A percentile compares a stretch with the other conserved stretches of the same genome.
These are phyloP conservation scores for Fraxinus baroniana DNA, from an alignment of 305 asterid species.

Conservation along the genomic window DNA sequence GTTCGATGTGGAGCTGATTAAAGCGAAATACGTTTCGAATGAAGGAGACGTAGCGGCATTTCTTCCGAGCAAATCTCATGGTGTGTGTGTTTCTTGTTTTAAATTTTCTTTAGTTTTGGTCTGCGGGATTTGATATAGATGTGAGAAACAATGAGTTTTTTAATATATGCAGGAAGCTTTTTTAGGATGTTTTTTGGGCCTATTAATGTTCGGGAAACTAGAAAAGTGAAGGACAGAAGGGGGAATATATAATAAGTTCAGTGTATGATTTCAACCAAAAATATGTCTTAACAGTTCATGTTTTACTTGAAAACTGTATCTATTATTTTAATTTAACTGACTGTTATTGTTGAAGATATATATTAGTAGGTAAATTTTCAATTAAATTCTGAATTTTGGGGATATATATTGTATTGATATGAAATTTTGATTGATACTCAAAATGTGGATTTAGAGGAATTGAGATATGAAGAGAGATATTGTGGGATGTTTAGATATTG, in stretches of 20 bases:
- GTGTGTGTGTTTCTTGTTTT: background rate
- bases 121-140: background rate
- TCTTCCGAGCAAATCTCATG: conserved; percentile 27
- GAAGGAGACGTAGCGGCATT: conserved; percentile 59
- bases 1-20: background rate
- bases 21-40: background rate
- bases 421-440: no score
- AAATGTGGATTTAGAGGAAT: no score
- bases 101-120: background rate
- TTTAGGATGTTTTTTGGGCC: background rate
- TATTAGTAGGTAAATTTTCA: background rate
- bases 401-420: no score
- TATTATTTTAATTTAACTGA: background rate
- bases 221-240: background rate
- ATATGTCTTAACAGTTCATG: no score
- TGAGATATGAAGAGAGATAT: no score
- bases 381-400: no score
- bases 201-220: background rate
- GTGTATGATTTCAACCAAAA: conserved; percentile 11
- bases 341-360: background rate
- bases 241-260: conserved; percentile 12
- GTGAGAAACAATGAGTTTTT: no score
- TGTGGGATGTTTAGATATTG: no score
- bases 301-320: no score
- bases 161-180: background rate